Percentiles rank a stretch among this genome's conserved stretches.
phyloP scores from a whole-genome alignment of 2,329 filamentous ascomycete genomes.

The Fusarium denticulatum region DNA sequence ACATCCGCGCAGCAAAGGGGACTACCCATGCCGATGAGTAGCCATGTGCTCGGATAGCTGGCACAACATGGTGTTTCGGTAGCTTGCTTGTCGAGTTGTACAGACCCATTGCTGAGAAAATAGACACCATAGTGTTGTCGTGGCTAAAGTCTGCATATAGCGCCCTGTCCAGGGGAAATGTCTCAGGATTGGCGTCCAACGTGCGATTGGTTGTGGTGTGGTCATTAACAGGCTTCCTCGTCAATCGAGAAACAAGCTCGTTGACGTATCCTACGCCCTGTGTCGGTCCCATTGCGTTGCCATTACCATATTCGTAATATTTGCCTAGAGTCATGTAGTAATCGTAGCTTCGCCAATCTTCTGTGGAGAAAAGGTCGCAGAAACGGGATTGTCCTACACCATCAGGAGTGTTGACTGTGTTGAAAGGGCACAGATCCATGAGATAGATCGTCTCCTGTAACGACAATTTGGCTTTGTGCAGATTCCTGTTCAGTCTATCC shows the following conservation, averaged over 20 bases:
- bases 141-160: conserved; percentile 93
- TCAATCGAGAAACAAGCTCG: conserved; percentile 86
- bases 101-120: conserved; percentile 80
- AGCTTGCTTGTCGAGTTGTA: conserved; percentile 73
- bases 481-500: conserved; percentile 72
- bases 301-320: conserved; percentile 83
- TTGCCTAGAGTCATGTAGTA: conserved; percentile 85
- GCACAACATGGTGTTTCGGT: conserved; percentile 59
- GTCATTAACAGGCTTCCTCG: conserved; percentile 73
- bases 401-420: conserved; percentile 73
- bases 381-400: conserved; percentile 70
- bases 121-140: conserved; percentile 84
- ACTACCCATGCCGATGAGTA: conserved; percentile 83
- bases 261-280: conserved; percentile 90
- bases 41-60: conserved; percentile 66
- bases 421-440: conserved; percentile 91
- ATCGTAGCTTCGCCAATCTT: conserved; percentile 82
- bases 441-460: conserved; percentile 71
- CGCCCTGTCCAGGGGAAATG: conserved; percentile 75
- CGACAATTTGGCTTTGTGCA: conserved; percentile 74
- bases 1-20: conserved; percentile 82
- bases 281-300: conserved; percentile 81
- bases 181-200: conserved; percentile 71
- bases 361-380: conserved; percentile 76
- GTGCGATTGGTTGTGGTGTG: conserved; percentile 81